Evolutionary conservation across 1,284 basidiomycete species (phyloP).

Genomic region (Heterobasidion irregulare): DNA sequence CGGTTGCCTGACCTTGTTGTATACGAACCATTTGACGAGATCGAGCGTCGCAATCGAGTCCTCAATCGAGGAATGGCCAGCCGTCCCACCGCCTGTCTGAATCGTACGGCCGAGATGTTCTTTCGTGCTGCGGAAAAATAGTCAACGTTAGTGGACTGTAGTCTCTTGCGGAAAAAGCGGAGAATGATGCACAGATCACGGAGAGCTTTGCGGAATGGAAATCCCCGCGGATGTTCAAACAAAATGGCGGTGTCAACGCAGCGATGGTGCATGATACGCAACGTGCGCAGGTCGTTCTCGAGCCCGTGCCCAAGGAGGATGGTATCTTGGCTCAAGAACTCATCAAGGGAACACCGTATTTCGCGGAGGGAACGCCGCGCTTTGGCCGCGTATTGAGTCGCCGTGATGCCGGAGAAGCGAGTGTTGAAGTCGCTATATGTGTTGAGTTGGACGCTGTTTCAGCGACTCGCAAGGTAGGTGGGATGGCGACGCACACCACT

Average conservation of each 20-base stretch:
- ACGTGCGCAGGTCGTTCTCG: constrained; percentile 85
- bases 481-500: constrained; percentile 53
- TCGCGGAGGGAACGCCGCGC: constrained; percentile 60
- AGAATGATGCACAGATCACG: constrained; percentile 59
- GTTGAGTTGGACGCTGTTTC: constrained; percentile 2
- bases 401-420: constrained; percentile 80
- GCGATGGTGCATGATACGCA: constrained; percentile 75
- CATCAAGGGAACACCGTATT: constrained; percentile 59
- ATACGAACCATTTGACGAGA: constrained; percentile 67
- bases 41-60: constrained; percentile 82
- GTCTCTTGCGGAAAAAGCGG: background rate
- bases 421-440: constrained; percentile 76
- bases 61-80: constrained; percentile 80
- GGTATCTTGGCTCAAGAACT: constrained; percentile 69
- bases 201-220: constrained; percentile 72
- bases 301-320: constrained; percentile 80
- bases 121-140: constrained; percentile 43
- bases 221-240: constrained; percentile 75
- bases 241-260: constrained; percentile 81
- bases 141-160: background rate
- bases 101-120: constrained; percentile 73
- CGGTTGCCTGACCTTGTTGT: constrained; percentile 40
- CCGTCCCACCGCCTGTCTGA: constrained; percentile 62
- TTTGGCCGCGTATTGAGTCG: constrained; percentile 43
- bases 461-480: constrained; percentile 5